A percentile compares a stretch with the other conserved stretches of the same genome.
phyloP scores from a whole-genome alignment of 164 flowering plant genomes.

The Nymphaea thermarum region DNA sequence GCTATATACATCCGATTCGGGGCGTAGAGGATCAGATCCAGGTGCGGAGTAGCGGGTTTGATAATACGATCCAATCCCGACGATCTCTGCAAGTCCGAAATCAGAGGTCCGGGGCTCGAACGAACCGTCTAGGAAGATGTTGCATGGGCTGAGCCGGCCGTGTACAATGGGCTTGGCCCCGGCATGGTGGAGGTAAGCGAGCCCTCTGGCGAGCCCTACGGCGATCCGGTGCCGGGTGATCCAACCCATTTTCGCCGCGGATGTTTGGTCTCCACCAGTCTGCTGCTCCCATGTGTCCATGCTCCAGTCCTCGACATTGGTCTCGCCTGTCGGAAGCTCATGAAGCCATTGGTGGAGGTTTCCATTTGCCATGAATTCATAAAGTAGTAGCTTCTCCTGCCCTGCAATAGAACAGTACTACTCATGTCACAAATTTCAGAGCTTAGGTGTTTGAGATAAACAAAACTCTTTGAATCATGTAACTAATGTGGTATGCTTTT shows the following conservation, averaged over 20 bases:
- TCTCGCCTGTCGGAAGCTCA: slow-evolving; percentile 62
- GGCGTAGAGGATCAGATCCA: slow-evolving; percentile 12
- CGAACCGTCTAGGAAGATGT: slow-evolving; percentile 48
- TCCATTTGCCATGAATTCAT: slow-evolving; percentile 84
- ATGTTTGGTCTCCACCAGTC: neutral
- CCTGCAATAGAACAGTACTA: slow-evolving; percentile 23
- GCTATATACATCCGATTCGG: slow-evolving; percentile 52
- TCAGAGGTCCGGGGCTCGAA: slow-evolving; percentile 72
- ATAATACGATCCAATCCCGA: neutral
- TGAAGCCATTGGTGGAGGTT: slow-evolving; percentile 79
- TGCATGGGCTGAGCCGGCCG: slow-evolving; percentile 63
- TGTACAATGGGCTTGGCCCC: slow-evolving; percentile 62
- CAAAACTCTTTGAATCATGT: no score
- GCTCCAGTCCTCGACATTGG: slow-evolving; percentile 85
- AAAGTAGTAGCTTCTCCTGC: slow-evolving; percentile 65
- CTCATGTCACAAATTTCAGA: no score
- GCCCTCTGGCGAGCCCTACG: slow-evolving; percentile 80
- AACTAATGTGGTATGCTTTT: no score
- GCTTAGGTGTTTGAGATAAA: no score
- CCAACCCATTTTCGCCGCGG: slow-evolving; percentile 45
- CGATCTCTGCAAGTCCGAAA: slow-evolving; percentile 20
- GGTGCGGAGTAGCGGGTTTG: neutral
- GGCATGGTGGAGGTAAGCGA: slow-evolving; percentile 90
- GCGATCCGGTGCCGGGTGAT: slow-evolving; percentile 74
- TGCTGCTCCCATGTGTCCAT: slow-evolving; percentile 71